Evolutionary conservation across 2,329 filamentous ascomycete genomes (phyloP).

Genomic region (Dothideomycetes sp.): DNA sequence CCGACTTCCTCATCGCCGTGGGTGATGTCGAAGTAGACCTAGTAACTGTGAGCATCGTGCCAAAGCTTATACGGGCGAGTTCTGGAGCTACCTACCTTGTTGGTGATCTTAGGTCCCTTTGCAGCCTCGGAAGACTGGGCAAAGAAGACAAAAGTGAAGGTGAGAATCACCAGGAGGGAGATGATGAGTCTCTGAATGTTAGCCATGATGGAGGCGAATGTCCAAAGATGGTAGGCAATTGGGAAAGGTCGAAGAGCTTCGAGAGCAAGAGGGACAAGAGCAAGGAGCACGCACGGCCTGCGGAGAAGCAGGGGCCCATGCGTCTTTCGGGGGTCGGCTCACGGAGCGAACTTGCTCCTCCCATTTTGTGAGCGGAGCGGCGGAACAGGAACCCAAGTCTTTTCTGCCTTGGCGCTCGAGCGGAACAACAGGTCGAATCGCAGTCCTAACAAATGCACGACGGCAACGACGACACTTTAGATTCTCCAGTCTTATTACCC

Average conservation of each 20-base stretch:
- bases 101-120: slow-evolving; percentile 86
- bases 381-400: too few relatives aligned
- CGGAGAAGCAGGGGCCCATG: neutral
- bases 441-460: too few relatives aligned
- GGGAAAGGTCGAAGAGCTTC: neutral
- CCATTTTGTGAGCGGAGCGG: too few relatives aligned
- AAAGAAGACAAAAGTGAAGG: slow-evolving; percentile 66
- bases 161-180: slow-evolving; percentile 66
- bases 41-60: neutral
- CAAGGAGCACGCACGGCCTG: neutral
- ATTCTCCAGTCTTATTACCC: neutral
- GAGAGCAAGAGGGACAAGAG: neutral
- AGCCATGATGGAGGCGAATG: slow-evolving; percentile 52
- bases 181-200: slow-evolving; percentile 61
- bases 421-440: too few relatives aligned
- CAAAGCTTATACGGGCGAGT: neutral
- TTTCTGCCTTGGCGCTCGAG: too few relatives aligned
- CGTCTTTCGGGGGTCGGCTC: neutral
- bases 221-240: slow-evolving; percentile 17
- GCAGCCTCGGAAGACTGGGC: slow-evolving; percentile 62
- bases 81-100: slow-evolving; percentile 52
- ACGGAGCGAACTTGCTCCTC: too few relatives aligned
- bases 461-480: slow-evolving; percentile 1
- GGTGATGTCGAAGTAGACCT: slow-evolving; percentile 74
- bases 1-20: slow-evolving; percentile 67